Conservation (phyloP, 2,329 filamentous ascomycete species). For the Colletotrichum caudatum region DNA sequence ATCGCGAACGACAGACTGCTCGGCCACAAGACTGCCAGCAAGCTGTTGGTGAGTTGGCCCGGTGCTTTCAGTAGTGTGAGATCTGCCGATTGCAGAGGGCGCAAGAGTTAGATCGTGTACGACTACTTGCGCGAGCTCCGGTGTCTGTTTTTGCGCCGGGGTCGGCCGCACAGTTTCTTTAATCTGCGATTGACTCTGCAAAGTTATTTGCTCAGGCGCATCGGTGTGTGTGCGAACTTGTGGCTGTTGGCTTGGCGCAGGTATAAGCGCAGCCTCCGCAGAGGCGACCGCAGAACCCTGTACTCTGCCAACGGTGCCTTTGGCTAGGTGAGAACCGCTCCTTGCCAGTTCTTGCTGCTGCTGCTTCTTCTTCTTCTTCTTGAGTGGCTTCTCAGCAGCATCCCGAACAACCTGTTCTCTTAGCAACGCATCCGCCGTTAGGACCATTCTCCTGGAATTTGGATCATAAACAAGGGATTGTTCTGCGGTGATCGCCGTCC, state of each 20-base stretch:
- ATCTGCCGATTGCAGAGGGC: too few species aligned
- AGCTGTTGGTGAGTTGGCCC: slow-evolving; percentile 1
- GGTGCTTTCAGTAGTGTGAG: background rate
- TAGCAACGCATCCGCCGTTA: slow-evolving; percentile 57
- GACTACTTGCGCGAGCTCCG: background rate
- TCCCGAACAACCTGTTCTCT: slow-evolving; percentile 57
- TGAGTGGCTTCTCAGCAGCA: slow-evolving; percentile 53
- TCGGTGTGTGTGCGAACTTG: background rate
- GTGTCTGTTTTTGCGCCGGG: background rate
- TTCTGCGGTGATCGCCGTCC: slow-evolving; percentile 49
- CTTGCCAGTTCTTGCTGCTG: slow-evolving; percentile 51
- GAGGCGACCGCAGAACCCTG: slow-evolving; percentile 61
- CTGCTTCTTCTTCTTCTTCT: slow-evolving; percentile 49
- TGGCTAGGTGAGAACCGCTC: slow-evolving; percentile 60
- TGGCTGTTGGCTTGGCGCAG: slow-evolving; percentile 1
- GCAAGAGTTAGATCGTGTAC: background rate
- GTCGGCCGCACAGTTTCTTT: background rate
- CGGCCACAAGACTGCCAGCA: background rate
- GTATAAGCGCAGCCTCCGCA: slow-evolving; percentile 19
- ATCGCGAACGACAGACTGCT: slow-evolving; percentile 19
- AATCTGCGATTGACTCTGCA: slow-evolving; percentile 4
- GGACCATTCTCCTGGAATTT: slow-evolving; percentile 74
- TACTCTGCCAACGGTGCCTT: slow-evolving; percentile 66
- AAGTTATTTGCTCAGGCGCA: slow-evolving; percentile 11
- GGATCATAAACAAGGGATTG: slow-evolving; percentile 70